phyloP scores from a whole-genome alignment of 306 rosid genomes.

The Glycine latifolia region DNA sequence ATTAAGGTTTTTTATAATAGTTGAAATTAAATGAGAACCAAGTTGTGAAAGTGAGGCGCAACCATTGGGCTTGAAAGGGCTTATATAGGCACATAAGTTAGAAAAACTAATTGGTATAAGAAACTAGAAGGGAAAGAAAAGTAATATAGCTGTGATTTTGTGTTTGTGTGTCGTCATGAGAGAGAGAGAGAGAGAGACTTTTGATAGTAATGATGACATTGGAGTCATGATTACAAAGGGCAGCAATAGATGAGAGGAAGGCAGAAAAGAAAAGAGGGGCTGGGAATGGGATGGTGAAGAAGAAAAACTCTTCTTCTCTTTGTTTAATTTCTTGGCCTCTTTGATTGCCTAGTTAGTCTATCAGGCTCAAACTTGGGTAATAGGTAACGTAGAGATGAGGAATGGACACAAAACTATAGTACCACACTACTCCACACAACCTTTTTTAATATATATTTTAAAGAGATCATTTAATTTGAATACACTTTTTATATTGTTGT shows the following conservation, averaged over 20 bases:
- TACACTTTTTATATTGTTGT: too few relatives aligned
- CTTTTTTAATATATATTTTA: not conserved
- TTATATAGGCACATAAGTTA: conserved; percentile 45
- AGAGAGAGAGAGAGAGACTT: conserved; percentile 45
- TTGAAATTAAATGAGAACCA: not conserved
- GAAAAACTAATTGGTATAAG: conserved; percentile 1
- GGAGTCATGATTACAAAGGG: conserved; percentile 76
- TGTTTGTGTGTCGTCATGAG: conserved; percentile 50
- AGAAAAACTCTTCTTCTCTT: conserved; percentile 38
- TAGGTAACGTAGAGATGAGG: conserved; percentile 32
- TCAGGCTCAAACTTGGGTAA: conserved; percentile 27
- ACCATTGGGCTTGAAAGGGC: not conserved
- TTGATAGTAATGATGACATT: conserved; percentile 69
- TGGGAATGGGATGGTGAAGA: conserved; percentile 11
- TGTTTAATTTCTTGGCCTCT: conserved; percentile 42
- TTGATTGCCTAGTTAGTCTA: conserved; percentile 39
- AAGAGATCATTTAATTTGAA: too few relatives aligned
- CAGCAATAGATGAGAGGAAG: not conserved
- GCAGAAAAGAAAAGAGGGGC: conserved; percentile 6
- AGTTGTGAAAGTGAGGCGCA: conserved; percentile 15
- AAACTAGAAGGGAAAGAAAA: conserved; percentile 3
- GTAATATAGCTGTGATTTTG: conserved; percentile 46
- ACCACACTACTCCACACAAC: conserved; percentile 15
- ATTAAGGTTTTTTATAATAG: too few relatives aligned
- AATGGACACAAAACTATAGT: conserved; percentile 6